Base-by-base conservation (phyloP, 2,329 filamentous ascomycete species). In the Calonectria pteridis region DNA sequence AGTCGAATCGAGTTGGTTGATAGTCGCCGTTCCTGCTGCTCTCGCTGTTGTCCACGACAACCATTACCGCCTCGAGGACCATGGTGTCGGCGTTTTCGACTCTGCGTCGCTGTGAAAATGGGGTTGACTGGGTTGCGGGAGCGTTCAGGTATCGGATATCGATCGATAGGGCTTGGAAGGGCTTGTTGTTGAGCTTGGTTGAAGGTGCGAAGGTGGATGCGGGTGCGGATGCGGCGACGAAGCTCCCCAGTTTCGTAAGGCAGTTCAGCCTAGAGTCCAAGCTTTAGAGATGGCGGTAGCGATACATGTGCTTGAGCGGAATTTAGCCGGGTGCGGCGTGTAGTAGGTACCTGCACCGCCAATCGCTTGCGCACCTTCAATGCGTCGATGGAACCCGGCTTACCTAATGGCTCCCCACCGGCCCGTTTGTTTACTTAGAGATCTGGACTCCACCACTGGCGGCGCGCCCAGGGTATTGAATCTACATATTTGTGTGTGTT, bases 1-100 rank as follows among this genome's bases (percentile, higher is more conserved):
- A 95, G 87, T 98, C 95, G 90, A 96, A 99, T 86, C 97, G 93
- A 79, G 96, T 97, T 73, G 97, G 96, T 83, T 94, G 94, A 85
- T 90, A 91, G 85, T 99, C 97, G 84, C 97, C 97, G 87, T 99
- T 99, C 84, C 97, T 93, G 89, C 95, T 98, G 88, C 94, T 96
- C 89, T 99, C 97, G 89, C 96, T 98, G 90, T 98, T 99, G 91
- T 99, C 97, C 83, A 98, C 95, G 90, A 98, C 93, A 86, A 99
- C 95, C 96, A 99, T 98, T 77, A 98, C 97, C 88, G 97, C 97
- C 93, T 99, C 97, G 87, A 99, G 93, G 87, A 93, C 94, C 97
- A 99, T 99, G 83, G 90, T 96, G 92, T 85, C 87, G 85, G 85
- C 81, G 77, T 76, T 20, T 75, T 73, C 78, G 67, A 69, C 31